Percentiles rank a stretch among this genome's conserved stretches.
Evolutionary conservation across 352 stramenopile genomes (phyloP).

Genomic region (Globisporangium carolinianum): DNA sequence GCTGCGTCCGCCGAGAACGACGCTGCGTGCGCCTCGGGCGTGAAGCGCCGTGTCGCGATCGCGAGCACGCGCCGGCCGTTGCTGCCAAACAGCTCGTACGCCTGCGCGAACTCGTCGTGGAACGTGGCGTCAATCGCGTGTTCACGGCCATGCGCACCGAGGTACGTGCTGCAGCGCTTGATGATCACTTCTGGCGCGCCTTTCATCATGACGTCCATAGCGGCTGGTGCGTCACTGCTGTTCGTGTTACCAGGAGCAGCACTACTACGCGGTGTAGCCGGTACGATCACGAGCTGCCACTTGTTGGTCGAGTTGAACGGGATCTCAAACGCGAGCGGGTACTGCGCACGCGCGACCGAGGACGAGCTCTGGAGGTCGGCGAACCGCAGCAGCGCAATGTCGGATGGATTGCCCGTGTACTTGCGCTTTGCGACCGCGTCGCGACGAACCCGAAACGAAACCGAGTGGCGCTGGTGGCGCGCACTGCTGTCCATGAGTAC

Average conservation of each 20-base stretch:
- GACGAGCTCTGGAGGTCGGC: slow-evolving; percentile 31
- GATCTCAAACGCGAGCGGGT: slow-evolving; percentile 43
- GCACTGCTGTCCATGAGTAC: background rate
- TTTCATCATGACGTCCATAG: slow-evolving; percentile 84
- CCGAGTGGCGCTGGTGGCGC: background rate
- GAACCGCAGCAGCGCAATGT: slow-evolving; percentile 43
- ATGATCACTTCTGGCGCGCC: slow-evolving; percentile 92
- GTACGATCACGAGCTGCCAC: slow-evolving; percentile 49
- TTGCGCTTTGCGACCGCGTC: slow-evolving; percentile 22
- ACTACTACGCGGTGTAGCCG: slow-evolving; percentile 8
- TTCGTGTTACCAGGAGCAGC: slow-evolving; percentile 10
- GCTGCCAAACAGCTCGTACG: slow-evolving; percentile 36
- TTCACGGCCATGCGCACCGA: slow-evolving; percentile 45
- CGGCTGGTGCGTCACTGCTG: background rate
- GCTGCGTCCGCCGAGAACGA: slow-evolving; percentile 25
- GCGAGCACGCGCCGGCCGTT: slow-evolving; percentile 43
- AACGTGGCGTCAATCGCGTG: slow-evolving; percentile 31
- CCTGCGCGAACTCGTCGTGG: slow-evolving; percentile 35
- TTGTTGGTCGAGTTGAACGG: slow-evolving; percentile 72
- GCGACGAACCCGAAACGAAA: slow-evolving; percentile 14
- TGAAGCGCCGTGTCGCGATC: slow-evolving; percentile 30
- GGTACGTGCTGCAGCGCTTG: slow-evolving; percentile 66
- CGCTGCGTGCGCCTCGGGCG: slow-evolving; percentile 1
- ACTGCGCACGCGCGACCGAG: slow-evolving; percentile 26
- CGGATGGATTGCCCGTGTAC: slow-evolving; percentile 44